Conservation (phyloP, 1,139 yeast genomes). For the Magnusiomyces fungicola region DNA sequence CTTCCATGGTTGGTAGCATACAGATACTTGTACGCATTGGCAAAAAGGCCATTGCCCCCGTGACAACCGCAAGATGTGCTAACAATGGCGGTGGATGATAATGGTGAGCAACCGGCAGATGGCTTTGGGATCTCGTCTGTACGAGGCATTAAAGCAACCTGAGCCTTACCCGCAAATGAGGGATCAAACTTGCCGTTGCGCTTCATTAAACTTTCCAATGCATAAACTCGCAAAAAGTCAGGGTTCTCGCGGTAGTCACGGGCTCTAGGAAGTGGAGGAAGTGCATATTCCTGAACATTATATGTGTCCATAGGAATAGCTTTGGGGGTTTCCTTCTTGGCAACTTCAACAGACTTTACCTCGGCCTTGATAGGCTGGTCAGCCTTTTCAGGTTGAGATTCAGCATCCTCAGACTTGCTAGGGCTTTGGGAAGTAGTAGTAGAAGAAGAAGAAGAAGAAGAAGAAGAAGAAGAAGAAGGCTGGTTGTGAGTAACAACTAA, state of each 20-base stretch:
- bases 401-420: no score
- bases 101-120: not conserved
- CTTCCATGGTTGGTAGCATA: constrained; percentile 3
- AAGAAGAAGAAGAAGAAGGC: no score
- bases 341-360: not conserved
- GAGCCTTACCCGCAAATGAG: constrained; percentile 20
- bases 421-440: no score
- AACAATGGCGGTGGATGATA: not conserved
- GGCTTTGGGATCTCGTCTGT: constrained; percentile 3
- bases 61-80: not conserved
- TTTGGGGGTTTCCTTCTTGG: not conserved
- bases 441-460: no score
- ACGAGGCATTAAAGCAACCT: constrained; percentile 8
- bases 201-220: constrained; percentile 32
- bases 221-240: constrained; percentile 32
- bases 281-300: constrained; percentile 9
- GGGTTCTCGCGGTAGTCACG: constrained; percentile 27
- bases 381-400: no score
- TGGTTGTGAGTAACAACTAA: not conserved
- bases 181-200: constrained; percentile 30
- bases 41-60: not conserved
- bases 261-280: constrained; percentile 7
- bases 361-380: no score
- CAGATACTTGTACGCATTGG: constrained; percentile 3
- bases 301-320: constrained; percentile 10